These are phyloP conservation scores for Talaromyces marneffei DNA, from an alignment of 2,329 filamentous ascomycete genomes.

Conservation along the genomic window DNA sequence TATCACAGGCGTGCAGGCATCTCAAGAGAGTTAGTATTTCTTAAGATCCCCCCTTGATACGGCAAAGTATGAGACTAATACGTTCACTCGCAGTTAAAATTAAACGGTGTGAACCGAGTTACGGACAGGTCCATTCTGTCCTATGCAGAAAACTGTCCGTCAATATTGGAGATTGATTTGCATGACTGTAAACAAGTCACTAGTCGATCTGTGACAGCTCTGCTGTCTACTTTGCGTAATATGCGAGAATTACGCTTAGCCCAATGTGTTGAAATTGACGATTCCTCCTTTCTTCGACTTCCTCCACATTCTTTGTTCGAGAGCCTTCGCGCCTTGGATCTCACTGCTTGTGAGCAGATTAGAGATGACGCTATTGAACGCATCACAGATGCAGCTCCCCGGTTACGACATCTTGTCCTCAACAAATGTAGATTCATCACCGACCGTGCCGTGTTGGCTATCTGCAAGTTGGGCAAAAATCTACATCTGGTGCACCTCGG, in stretches of 20 bases:
- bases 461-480: constrained; percentile 87
- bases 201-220: constrained; percentile 73
- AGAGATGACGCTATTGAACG: constrained; percentile 82
- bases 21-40: constrained; percentile 68
- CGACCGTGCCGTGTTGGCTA: constrained; percentile 78
- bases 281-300: constrained; percentile 78
- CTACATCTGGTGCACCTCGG: constrained; percentile 94
- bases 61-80: constrained; percentile 1
- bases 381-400: constrained; percentile 79
- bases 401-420: constrained; percentile 84
- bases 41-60: constrained; percentile 11
- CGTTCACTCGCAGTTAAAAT: constrained; percentile 61
- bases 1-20: constrained; percentile 76
- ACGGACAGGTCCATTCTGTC: constrained; percentile 76
- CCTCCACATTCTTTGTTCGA: constrained; percentile 68
- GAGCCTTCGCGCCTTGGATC: constrained; percentile 82
- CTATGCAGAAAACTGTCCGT: constrained; percentile 81
- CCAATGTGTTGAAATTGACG: constrained; percentile 76
- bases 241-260: constrained; percentile 87
- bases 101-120: constrained; percentile 84
- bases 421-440: constrained; percentile 93
- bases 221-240: constrained; percentile 71
- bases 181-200: constrained; percentile 77
- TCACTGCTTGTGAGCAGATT: constrained; percentile 79
- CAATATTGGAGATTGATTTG: constrained; percentile 93